Base-by-base conservation (phyloP, 148 eudicot genomes). In the Simmondsia chinensis region DNA sequence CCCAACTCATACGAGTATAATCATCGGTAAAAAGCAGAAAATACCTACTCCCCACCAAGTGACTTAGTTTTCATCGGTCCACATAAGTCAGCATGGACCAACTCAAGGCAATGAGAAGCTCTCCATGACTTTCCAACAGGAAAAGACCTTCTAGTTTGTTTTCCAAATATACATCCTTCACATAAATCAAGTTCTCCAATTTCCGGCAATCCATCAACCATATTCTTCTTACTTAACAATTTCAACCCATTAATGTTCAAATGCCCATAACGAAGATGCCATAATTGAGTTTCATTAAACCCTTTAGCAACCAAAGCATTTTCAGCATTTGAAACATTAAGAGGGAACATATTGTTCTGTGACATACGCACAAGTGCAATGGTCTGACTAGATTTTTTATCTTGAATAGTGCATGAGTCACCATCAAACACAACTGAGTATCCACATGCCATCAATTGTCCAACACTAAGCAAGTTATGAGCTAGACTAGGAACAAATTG, bases 201-300 rank as follows among this genome's bases (percentile, higher is more conserved):
- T 33, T 7, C 13, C 12, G 36, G 36, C 36, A 33, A 33, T 3
- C 36, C 11, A 33, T 8, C 12, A 14, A 33, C 36, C 36, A 33
- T 33, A 4, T 33, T 14, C 36, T 33, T 33, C 12, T 33, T 11
- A 33, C 36, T 33, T 10, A 33, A 14, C 4, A 33, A 10, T 33
- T 4, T 33, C 11, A 33, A 10, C 3, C 36, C 11, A 33, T 33
- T 39, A 9, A 35, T 3, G 31, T 54, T 45, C 24, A 61, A 38
- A 30, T 61, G 59, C 7, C 54, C 56, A 54, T 36, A 52, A 5
- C 20, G 39, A 11, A 55, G 27, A 20, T 55, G 60, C 55, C 54
- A 55, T 10, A 47, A n/a, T 9, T 9, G 12, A 9, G 48, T 2
- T 3, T 50, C 17, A 16, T 17, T 10, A 11, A 17, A 2, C 0